Base-by-base conservation (phyloP, 257 asterid species). In the Penstemon davidsonii region DNA sequence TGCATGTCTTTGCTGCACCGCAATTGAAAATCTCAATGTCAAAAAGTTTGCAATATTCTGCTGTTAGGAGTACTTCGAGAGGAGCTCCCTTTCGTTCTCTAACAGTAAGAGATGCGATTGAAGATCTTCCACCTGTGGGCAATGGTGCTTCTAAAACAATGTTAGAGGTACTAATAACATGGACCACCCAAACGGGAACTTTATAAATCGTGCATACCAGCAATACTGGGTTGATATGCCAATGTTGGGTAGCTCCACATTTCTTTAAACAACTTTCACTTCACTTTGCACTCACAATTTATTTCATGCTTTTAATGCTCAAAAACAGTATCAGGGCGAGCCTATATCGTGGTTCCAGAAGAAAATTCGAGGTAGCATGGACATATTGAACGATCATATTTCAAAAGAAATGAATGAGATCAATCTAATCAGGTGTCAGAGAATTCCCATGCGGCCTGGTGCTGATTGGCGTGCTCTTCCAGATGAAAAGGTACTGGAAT, bases 61-160 rank as follows among this genome's bases (percentile, higher is more conserved):
- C 97, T 72, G 99, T 72, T 66, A 82, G 83, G 75, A 93, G 99
- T 66, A 88, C 96, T 63, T 73, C 94, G 33, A 80, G 68, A 79
- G 97, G 99, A 67, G 99, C 96, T 49, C 96, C 97, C n/a, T 84
- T 88, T 68, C 96, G 99, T 73, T 47, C 97, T 53, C 88, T 93
- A 66, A 93, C 99, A 55, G 99, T 93, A 62, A 90, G 89, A 80
- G 99, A 93, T 72, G 90, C 99, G 41, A 90, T 93, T 61, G 95
- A 89, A 46, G 99, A 93, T 81, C 99, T 93, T 72, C 97, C 96
- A 42, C 86, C 85, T 66, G 98, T 93, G 49, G 76, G 71, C 67
- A 90, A 93, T 65, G 99, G 99, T 66, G 96, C 97, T 69, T 81
- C 92, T 11, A 80, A 75, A 38, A 52, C 80, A 40, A 83, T 56